Conservation (phyloP, 257 asterid genomes). For the Solanum appendiculatum region DNA sequence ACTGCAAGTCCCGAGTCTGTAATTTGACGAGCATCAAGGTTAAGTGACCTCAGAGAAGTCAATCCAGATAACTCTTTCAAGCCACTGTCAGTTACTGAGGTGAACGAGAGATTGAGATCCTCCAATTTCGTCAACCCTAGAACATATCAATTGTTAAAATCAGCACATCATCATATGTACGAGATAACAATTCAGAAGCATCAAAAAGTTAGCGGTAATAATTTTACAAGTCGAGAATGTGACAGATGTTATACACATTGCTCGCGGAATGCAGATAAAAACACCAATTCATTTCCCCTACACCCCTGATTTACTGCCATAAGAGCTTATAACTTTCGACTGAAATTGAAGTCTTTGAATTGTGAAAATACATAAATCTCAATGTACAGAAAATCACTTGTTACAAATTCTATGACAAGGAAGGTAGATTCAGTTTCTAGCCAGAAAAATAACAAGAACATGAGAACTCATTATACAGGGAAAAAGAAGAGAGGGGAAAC, state of each 20-base stretch:
- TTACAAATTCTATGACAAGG: neutral
- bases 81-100: conserved; percentile 18
- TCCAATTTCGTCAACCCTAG: conserved; percentile 26
- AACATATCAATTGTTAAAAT: neutral
- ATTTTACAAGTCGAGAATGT: neutral
- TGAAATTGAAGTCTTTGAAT: neutral
- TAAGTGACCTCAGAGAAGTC: conserved; percentile 24
- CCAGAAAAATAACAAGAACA: neutral
- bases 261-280: neutral
- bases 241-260: neutral
- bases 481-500: neutral
- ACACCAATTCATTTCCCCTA: neutral
- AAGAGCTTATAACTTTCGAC: neutral
- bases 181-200: neutral
- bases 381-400: neutral
- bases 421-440: neutral
- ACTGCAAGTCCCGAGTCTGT: conserved; percentile 22
- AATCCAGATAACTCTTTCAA: conserved; percentile 16
- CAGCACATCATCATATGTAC: neutral
- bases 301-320: neutral
- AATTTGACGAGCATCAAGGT: conserved; percentile 28
- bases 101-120: conserved; percentile 23
- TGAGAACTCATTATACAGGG: neutral
- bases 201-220: neutral
- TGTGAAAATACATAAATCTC: neutral